Evolutionary conservation across 2,329 filamentous ascomycete genomes (phyloP), one percentile per base, ranked within the genome.

Genomic region (Diplocarpon mali): DNA sequence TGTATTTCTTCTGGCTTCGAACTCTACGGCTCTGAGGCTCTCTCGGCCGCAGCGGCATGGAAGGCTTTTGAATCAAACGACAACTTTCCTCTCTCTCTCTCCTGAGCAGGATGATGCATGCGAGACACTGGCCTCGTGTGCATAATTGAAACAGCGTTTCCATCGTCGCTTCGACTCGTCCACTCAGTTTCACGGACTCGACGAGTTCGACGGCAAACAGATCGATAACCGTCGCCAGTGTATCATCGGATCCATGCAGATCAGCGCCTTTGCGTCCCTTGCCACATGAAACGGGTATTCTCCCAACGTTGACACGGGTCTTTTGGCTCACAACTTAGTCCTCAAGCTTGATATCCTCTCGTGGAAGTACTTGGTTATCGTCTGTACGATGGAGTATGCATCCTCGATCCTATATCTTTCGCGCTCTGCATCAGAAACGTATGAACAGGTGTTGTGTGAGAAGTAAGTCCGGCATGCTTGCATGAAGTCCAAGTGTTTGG

Each of bases 401-500:
- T 44, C 40, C 42, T 16, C 10, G 27, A n/a, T 40, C 36, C 20
- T 3, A 24, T 3, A 24, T 24, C 20, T 24, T 24, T 24, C 20
- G 4, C 7, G 7, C 7, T 24, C 20, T 24, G 7, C 20, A 24
- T 24, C 20, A 24, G 7, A 24, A 24, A 24, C 20, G 20, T 7
- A 7, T 3, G 20, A 7, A 24, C 4, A 24, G 7, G 20, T 7
- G 3, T 24, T 24, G 20, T 24, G 7, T 24, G 20, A 24, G 20
- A 4, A 24, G 7, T 4, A 24, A 24, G 14, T 38, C 20, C 29
- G 38, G 32, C 37, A 38, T 30, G 14, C 43, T 44, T 48, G 53
- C 51, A 55, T 53, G 44, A 52, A 53, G 38, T 42, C 17, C 17
- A 35, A 34, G 43, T 42, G 46, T 54, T 54, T 54, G 35, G 44